Conservation (phyloP, 208 protist genomes). For the Naegleria lovaniensis region DNA sequence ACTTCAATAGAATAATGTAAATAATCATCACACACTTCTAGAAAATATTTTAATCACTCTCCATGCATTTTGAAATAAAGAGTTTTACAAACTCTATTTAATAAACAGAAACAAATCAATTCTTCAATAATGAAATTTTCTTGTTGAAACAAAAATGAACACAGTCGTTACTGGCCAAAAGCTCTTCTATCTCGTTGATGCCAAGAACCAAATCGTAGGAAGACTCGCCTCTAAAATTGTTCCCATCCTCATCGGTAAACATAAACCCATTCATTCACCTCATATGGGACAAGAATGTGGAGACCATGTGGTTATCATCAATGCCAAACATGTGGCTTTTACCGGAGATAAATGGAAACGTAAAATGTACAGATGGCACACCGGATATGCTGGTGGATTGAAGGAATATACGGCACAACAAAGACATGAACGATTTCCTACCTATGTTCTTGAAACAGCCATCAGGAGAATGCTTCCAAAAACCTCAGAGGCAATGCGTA, state of each 20-base stretch:
- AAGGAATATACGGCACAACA: slow-evolving; percentile 27
- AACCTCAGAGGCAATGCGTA: not conserved
- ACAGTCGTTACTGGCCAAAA: not conserved
- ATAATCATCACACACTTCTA: too few species aligned
- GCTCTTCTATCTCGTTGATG: slow-evolving; percentile 28
- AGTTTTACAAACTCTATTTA: too few species aligned
- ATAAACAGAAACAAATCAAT: too few species aligned
- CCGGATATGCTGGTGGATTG: slow-evolving; percentile 35
- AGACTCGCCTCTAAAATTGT: slow-evolving; percentile 27
- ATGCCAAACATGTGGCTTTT: slow-evolving; percentile 20
- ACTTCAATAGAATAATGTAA: not conserved
- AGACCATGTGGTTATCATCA: slow-evolving; percentile 33
- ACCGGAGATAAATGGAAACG: slow-evolving; percentile 31
- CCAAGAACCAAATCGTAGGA: slow-evolving; percentile 16
- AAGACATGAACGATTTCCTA: slow-evolving; percentile 22
- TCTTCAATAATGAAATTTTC: too few species aligned
- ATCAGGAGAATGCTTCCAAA: slow-evolving; percentile 33
- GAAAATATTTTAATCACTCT: too few species aligned
- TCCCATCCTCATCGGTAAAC: slow-evolving; percentile 34
- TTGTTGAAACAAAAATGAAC: slow-evolving; percentile 12
- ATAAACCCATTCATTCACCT: slow-evolving; percentile 31
- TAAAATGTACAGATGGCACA: slow-evolving; percentile 29
- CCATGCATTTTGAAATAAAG: too few species aligned
- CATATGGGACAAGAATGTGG: not conserved
- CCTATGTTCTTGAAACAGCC: slow-evolving; percentile 26